Evolutionary conservation across 805 yeast species (phyloP), one percentile per base, ranked within the genome.

Genomic region (Candida sphagnicola): DNA sequence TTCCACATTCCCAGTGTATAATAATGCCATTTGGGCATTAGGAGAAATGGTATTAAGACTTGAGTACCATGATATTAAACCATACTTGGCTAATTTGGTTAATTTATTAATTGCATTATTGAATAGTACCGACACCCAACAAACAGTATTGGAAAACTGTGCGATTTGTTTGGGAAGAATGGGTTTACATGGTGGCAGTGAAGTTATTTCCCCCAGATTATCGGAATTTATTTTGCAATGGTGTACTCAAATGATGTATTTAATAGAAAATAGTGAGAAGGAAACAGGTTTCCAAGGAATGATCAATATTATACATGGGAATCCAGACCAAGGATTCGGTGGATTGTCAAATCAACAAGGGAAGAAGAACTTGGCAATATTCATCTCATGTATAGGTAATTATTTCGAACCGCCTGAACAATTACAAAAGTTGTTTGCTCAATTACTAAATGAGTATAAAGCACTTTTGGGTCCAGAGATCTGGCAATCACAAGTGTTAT

Each of bases 1-100:
- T 51, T 65, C 63, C 33, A 66, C 80, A 2, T 70, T 65, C 43
- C 78, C 91, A 0, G 88, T 85, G 2, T 81, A 82, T 50, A 86
- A 85, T 61, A 93, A 93, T 59, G 93, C 98, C 1, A 80, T 87
- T 35, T 93, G 99, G 99, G 78, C 96, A 2, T 64, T 85, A 11
- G 98, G 99, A 31, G 95, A 93, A 57, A 78, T 93, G 21, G 72
- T 87, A 3, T 67, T 89, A 52, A 75, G 85, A 40, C 53, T 77
- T 12, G 57, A 73, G 2, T 59, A 59, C 15, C 65, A 69, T 1
- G 67, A 70, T 28, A 49, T 82, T 44, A 63, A 62, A 31, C 80
- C 78, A 12, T 82, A 74, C 51, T 57, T 82, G 32, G 62, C 58
- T 28, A 78, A 78, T 43, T 59, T 84, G 45, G 66, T 80, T 44